Conservation (phyloP, 768 basidiomycete species). For the Trametes gibbosa region DNA sequence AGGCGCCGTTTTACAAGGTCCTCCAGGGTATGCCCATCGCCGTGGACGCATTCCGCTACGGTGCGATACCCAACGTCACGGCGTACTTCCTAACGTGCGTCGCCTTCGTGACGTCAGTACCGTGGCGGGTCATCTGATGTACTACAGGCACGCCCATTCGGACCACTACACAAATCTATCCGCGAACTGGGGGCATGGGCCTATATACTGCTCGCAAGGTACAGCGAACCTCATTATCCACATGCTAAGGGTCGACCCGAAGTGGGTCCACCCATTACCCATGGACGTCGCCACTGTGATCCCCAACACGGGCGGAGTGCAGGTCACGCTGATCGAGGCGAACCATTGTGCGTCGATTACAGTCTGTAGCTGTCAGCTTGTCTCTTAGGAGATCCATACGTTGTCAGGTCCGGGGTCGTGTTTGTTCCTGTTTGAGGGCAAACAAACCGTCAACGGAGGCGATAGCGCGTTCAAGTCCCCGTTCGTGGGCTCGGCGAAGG, state of each 20-base stretch:
- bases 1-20: constrained; percentile 94
- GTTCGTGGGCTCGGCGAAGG: constrained; percentile 62
- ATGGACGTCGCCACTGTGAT: constrained; percentile 73
- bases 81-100: constrained; percentile 88
- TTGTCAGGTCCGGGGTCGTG: constrained; percentile 77
- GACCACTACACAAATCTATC: constrained; percentile 95
- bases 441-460: constrained; percentile 84
- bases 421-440: constrained; percentile 91
- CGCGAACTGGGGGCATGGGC: constrained; percentile 83
- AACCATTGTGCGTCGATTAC: constrained; percentile 70
- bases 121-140: neutral
- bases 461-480: constrained; percentile 74
- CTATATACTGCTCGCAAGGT: constrained; percentile 93
- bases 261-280: constrained; percentile 88
- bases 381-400: neutral
- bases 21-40: constrained; percentile 97
- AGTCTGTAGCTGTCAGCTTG: neutral
- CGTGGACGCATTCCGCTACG: constrained; percentile 96
- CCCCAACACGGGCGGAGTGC: constrained; percentile 81
- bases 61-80: constrained; percentile 81
- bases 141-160: constrained; percentile 85
- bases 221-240: constrained; percentile 91
- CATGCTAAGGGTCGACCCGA: constrained; percentile 84
- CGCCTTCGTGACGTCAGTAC: neutral
- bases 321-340: constrained; percentile 93